Conservation (phyloP, 129 eudicot genomes). For the Artemisia tridentata region DNA sequence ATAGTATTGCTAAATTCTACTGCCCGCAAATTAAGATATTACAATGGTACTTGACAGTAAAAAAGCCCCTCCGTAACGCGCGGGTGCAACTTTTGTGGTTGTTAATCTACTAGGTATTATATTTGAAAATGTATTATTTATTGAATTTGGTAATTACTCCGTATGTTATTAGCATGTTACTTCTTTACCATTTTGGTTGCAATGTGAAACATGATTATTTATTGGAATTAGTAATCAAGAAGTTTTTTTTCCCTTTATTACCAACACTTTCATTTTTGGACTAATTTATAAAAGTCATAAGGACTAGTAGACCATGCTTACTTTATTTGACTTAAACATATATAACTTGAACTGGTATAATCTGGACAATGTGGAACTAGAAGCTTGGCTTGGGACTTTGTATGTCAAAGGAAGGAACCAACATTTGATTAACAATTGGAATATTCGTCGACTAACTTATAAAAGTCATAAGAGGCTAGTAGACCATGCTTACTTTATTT, state of each 20-base stretch:
- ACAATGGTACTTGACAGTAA: too few species aligned
- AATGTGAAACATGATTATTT: neutral
- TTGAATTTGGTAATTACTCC: too few species aligned
- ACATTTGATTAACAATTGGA: neutral
- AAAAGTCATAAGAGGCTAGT: neutral
- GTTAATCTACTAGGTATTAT: neutral
- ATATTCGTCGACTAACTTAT: too few species aligned
- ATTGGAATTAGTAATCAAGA: neutral
- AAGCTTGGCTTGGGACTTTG: neutral
- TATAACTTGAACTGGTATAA: neutral
- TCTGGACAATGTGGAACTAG: neutral
- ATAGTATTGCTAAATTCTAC: too few species aligned
- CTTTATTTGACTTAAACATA: neutral
- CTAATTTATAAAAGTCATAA: too few species aligned
- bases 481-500: neutral
- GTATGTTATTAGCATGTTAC: neutral
- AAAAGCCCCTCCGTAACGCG: too few species aligned
- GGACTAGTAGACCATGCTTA: neutral
- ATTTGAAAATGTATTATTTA: neutral
- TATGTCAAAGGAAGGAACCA: neutral
- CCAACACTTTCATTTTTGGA: neutral
- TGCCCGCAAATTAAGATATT: too few species aligned
- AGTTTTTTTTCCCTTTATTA: neutral
- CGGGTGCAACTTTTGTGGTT: too few species aligned
- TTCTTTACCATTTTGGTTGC: conserved; percentile 3